phyloP scores from a whole-genome alignment of 768 basidiomycete species.

The Lactarius psammicola region DNA sequence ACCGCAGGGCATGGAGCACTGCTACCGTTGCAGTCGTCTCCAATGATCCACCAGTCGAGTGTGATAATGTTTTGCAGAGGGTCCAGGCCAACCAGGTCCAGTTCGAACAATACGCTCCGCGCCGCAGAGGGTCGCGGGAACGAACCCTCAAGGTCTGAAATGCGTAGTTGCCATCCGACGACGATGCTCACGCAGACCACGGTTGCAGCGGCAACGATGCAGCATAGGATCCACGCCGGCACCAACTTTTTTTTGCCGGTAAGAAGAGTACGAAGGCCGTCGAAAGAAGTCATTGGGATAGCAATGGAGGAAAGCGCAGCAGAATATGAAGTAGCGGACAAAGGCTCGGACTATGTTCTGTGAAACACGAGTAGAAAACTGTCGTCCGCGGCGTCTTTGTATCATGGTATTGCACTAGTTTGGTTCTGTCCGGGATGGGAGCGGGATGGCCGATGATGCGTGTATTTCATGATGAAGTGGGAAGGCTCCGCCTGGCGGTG shows the following conservation, averaged over 20 bases:
- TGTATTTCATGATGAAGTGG: neutral
- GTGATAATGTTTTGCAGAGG: conserved; percentile 8
- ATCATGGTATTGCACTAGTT: neutral
- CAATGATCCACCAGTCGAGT: conserved; percentile 16
- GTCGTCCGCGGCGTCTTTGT: neutral
- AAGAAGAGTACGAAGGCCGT: neutral
- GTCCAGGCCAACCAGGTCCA: conserved; percentile 9
- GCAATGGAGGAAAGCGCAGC: neutral
- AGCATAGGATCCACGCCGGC: conserved; percentile 2
- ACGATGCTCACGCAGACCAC: conserved; percentile 8
- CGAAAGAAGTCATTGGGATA: neutral
- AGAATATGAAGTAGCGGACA: neutral
- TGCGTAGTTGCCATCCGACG: conserved; percentile 6
- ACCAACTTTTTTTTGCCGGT: neutral
- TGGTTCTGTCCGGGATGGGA: neutral
- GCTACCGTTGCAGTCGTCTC: neutral
- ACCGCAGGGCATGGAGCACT: conserved; percentile 3
- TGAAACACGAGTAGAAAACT: neutral
- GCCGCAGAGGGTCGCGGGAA: conserved; percentile 5
- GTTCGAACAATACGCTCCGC: conserved; percentile 10
- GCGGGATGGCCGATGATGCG: neutral
- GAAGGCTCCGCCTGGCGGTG: neutral
- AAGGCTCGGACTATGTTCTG: neutral
- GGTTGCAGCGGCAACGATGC: neutral
- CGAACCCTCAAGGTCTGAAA: conserved; percentile 8